Percentiles rank a stretch among this genome's conserved stretches.
Conservation (phyloP, 805 yeast species). For the Candida hungchunana region DNA sequence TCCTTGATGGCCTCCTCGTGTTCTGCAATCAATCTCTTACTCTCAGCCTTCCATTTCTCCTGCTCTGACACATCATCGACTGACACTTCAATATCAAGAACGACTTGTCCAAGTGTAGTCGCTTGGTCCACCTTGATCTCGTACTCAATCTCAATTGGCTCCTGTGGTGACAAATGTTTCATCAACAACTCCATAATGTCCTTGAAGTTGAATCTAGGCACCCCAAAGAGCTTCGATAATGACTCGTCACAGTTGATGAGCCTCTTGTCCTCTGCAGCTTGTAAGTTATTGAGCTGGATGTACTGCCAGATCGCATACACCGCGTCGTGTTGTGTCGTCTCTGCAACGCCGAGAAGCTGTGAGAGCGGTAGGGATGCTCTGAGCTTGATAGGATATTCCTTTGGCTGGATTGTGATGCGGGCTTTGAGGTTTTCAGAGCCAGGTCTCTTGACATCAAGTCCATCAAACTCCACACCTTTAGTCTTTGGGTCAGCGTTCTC, state of each 20-base stretch:
- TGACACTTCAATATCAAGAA: constrained; percentile 70
- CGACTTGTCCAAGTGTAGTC: constrained; percentile 74
- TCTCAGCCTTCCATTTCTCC: constrained; percentile 28
- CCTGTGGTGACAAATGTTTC: constrained; percentile 68
- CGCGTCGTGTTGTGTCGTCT: constrained; percentile 82
- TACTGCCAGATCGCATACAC: constrained; percentile 80
- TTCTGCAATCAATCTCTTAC: constrained; percentile 27
- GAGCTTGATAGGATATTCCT: constrained; percentile 65
- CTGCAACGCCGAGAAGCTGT: constrained; percentile 66
- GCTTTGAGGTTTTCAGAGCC: constrained; percentile 66
- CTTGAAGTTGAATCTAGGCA: constrained; percentile 57
- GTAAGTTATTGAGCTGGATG: constrained; percentile 60
- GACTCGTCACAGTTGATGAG: constrained; percentile 47
- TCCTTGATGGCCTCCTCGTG: constrained; percentile 30
- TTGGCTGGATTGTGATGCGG: constrained; percentile 75
- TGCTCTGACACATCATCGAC: constrained; percentile 30
- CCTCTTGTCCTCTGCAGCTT: constrained; percentile 52
- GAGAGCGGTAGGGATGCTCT: constrained; percentile 64
- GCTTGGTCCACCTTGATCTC: constrained; percentile 72
- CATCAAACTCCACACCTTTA: constrained; percentile 66
- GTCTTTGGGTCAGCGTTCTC: constrained; percentile 44
- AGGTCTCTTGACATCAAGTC: constrained; percentile 77
- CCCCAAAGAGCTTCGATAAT: constrained; percentile 40
- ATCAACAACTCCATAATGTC: constrained; percentile 67
- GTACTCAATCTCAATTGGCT: constrained; percentile 76